Evolutionary conservation across 2,329 filamentous ascomycete species (phyloP).

Genomic region (Colletotrichum sp.): DNA sequence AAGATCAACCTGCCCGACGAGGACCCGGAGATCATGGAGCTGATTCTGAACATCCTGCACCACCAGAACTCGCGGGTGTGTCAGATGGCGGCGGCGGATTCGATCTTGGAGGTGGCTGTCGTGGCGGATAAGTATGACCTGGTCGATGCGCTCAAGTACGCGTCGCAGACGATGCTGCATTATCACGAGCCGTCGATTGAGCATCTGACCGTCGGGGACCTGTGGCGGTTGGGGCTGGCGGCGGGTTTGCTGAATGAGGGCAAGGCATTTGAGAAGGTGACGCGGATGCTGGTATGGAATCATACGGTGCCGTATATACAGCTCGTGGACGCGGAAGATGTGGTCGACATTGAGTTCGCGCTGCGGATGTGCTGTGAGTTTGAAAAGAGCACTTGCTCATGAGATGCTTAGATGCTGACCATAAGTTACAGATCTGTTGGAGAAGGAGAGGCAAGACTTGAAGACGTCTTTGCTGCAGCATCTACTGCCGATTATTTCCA

Average conservation of each 20-base stretch:
- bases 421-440: conserved; percentile 3
- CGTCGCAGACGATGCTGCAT: conserved; percentile 17
- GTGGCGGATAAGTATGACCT: conserved; percentile 32
- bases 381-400: background rate
- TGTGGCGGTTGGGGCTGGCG: conserved; percentile 16
- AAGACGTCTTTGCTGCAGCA: conserved; percentile 19
- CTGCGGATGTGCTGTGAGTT: conserved; percentile 20
- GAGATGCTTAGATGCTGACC: background rate
- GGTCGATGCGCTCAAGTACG: conserved; percentile 13
- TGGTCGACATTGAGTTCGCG: conserved; percentile 16
- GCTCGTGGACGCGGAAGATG: conserved; percentile 16
- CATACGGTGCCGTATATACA: conserved; percentile 19
- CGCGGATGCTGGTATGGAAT: conserved; percentile 15
- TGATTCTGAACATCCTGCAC: conserved; percentile 38
- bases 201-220: conserved; percentile 16
- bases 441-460: conserved; percentile 20
- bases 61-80: conserved; percentile 29
- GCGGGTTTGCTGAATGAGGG: conserved; percentile 16
- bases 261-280: conserved; percentile 16
- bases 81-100: conserved; percentile 26
- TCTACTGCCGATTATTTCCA: conserved; percentile 16
- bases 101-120: conserved; percentile 31
- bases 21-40: conserved; percentile 31
- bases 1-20: conserved; percentile 35
- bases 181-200: conserved; percentile 19